Base-by-base conservation (phyloP, 345 rosid genomes). In the Brassica nigra region DNA sequence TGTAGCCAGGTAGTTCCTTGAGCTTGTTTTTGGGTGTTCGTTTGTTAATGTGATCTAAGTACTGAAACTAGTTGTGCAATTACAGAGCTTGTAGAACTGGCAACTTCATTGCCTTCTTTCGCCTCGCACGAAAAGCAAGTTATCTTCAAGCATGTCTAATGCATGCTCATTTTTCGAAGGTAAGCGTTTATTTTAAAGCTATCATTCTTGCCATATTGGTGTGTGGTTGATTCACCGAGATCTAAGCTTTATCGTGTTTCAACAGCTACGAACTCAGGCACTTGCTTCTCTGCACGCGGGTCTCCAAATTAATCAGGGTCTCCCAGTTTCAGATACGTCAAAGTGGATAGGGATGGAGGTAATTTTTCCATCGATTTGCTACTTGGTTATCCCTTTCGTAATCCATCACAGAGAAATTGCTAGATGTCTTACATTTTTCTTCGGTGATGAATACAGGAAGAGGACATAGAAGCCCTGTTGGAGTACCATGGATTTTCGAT, bases 101-200 rank as follows among this genome's bases (percentile, higher is more conserved):
- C 67, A 95, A 95, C 75, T 93, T 87, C 78, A 84, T 95, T 66
- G 89, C 90, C 74, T 95, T 95, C 84, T 95, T 95, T 78, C 89
- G 97, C 74, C 98, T 91, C 62, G 97, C 97, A 52, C 88, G 94
- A 80, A 89, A 89, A 83, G 96, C 97, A 65, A 93, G 87, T 78
- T 93, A 90, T 78, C 97, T 93, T 83, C 99, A 95, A 87, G 97
- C 98, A 76, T 95, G 99, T 86, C 83, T 95, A 80, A 95, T 93
- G 98, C 98, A 95, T 84, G 98, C 99, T 80, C 99, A 93, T 82
- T 93, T 95, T 89, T 85, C 97, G 2, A 95, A 93, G 93, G 97
- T 90, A 82, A 55, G 86, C 66, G n/a, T 15, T 68, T 72, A 55
- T 23, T 68, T 63, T n/a, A n/a, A 70, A 71, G 39, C 70, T 71